phyloP scores from a whole-genome alignment of 2,329 filamentous ascomycete genomes.

The Acephala macrosclerotiorum region DNA sequence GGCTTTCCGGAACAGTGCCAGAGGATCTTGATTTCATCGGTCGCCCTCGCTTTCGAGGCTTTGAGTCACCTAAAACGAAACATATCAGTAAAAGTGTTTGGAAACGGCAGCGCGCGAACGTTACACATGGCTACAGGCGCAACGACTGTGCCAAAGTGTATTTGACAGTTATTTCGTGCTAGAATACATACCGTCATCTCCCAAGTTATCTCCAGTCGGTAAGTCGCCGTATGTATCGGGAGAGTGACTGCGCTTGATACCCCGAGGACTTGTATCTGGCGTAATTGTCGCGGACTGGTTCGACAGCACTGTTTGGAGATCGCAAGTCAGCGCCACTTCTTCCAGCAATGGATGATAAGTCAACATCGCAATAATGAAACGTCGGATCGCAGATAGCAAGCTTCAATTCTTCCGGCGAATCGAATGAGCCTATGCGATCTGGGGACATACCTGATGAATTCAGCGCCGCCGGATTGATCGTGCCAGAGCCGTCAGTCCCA shows the following conservation, averaged over 20 bases:
- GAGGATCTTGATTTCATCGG: constrained; percentile 48
- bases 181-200: constrained; percentile 76
- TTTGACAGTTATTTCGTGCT: constrained; percentile 2
- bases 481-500: constrained; percentile 77
- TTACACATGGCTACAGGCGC: constrained; percentile 40
- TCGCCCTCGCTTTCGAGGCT: constrained; percentile 48
- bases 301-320: constrained; percentile 35
- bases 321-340: constrained; percentile 32
- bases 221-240: constrained; percentile 65
- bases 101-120: constrained; percentile 32
- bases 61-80: constrained; percentile 50
- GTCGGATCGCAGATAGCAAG: constrained; percentile 16
- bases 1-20: constrained; percentile 62
- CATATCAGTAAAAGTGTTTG: constrained; percentile 34
- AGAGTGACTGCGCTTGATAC: constrained; percentile 81
- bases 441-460: constrained; percentile 73
- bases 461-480: constrained; percentile 89
- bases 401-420: constrained; percentile 27
- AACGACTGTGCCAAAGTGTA: constrained; percentile 13
- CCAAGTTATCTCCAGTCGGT: constrained; percentile 60
- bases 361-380: constrained; percentile 31
- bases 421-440: constrained; percentile 26
- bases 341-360: constrained; percentile 31
- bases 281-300: constrained; percentile 52
- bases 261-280: constrained; percentile 66